Evolutionary conservation across 139 green algal genomes (phyloP).

Genomic region (Asterochloris erici): DNA sequence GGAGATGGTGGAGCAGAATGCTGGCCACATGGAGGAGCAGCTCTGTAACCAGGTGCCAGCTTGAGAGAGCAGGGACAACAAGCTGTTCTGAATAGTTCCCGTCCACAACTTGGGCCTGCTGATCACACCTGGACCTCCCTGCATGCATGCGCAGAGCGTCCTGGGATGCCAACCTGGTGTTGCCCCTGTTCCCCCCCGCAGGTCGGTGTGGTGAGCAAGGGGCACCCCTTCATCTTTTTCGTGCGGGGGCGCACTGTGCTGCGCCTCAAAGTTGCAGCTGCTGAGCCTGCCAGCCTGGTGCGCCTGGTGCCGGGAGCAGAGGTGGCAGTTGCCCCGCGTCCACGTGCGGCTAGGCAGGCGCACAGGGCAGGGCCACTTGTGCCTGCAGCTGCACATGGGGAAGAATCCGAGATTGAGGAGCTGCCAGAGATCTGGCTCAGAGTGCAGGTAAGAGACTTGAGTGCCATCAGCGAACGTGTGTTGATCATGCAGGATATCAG

Average conservation of each 20-base stretch:
- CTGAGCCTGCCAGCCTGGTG: slow-evolving; percentile 34
- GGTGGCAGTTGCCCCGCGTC: slow-evolving; percentile 69
- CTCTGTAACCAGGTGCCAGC: slow-evolving; percentile 58
- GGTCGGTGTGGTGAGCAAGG: slow-evolving; percentile 59
- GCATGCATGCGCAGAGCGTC: too few species aligned
- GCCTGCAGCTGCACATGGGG: not conserved
- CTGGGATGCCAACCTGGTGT: not conserved
- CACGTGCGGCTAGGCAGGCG: slow-evolving; percentile 9
- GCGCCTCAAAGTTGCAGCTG: slow-evolving; percentile 28
- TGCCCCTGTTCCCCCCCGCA: slow-evolving; percentile 14
- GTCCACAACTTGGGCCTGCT: not conserved
- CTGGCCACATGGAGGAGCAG: slow-evolving; percentile 68
- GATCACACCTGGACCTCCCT: too few species aligned
- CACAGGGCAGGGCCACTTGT: not conserved
- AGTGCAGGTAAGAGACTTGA: slow-evolving; percentile 1
- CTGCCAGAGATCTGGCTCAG: slow-evolving; percentile 4
- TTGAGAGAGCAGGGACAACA: not conserved
- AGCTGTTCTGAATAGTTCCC: not conserved
- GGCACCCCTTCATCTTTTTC: slow-evolving; percentile 70
- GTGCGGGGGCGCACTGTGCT: slow-evolving; percentile 34
- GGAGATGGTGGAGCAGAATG: slow-evolving; percentile 83
- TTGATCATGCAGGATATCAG: too few species aligned
- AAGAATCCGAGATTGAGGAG: not conserved
- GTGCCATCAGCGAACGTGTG: too few species aligned
- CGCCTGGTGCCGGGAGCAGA: slow-evolving; percentile 60